Conservation (phyloP, 306 rosid genomes). For the Castanea sativa region DNA sequence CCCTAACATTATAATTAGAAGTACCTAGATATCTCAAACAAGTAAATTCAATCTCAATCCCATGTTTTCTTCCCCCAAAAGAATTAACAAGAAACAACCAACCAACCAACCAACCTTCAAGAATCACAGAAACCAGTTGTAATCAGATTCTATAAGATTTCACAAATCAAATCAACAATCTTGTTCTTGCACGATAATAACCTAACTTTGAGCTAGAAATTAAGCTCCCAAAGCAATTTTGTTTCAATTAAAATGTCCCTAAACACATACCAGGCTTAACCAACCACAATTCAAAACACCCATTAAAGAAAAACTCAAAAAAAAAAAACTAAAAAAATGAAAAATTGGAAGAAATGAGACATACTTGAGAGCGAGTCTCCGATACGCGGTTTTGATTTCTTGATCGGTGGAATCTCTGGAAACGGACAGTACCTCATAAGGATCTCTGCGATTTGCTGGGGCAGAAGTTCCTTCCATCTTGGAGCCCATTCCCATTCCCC, state of each 20-base stretch:
- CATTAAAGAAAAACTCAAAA: not conserved
- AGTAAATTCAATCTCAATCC: not conserved
- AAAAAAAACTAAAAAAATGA: not conserved
- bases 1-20: not conserved
- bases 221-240: not conserved
- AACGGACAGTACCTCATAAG: slow-evolving; percentile 81
- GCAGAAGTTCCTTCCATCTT: slow-evolving; percentile 84
- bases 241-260: slow-evolving; percentile 3
- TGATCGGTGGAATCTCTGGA: slow-evolving; percentile 79
- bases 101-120: not conserved
- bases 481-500: slow-evolving; percentile 53
- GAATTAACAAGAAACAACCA: not conserved
- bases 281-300: not conserved
- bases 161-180: not conserved
- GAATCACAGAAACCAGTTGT: not conserved
- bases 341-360: slow-evolving; percentile 11
- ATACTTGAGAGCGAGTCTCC: slow-evolving; percentile 96
- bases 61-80: not conserved
- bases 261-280: not conserved
- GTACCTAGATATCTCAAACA: not conserved
- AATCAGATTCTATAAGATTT: not conserved
- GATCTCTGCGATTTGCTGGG: slow-evolving; percentile 80
- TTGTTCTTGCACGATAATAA: not conserved
- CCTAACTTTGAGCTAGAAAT: slow-evolving; percentile 2
- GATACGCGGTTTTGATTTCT: slow-evolving; percentile 89